These are phyloP conservation scores for Sporothrix sp. DNA, from an alignment of 2,329 filamentous ascomycete species.

Conservation along the genomic window DNA sequence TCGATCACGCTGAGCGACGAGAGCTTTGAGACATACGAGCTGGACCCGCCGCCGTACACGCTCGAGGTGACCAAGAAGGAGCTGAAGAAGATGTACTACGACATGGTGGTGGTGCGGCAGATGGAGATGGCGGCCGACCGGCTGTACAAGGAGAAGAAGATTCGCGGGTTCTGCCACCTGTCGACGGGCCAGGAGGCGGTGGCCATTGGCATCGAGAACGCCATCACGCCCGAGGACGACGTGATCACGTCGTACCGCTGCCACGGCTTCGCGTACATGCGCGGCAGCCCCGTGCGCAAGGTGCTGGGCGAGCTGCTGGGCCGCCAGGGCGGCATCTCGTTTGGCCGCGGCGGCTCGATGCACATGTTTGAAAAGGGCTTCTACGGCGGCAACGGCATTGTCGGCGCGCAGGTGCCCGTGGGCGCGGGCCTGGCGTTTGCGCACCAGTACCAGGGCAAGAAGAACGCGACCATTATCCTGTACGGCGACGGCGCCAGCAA, in stretches of 20 bases:
- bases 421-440: slow-evolving; percentile 95
- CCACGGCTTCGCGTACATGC: slow-evolving; percentile 97
- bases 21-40: slow-evolving; percentile 98
- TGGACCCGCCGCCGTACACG: slow-evolving; percentile 91
- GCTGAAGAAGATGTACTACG: slow-evolving; percentile 97
- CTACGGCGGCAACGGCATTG: slow-evolving; percentile 98
- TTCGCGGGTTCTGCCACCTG: slow-evolving; percentile 98
- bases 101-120: slow-evolving; percentile 91
- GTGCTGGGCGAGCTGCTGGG: slow-evolving; percentile 96
- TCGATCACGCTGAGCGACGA: slow-evolving; percentile 88
- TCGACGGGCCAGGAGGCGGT: slow-evolving; percentile 97
- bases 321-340: slow-evolving; percentile 90
- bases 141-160: slow-evolving; percentile 99
- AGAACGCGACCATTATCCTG: slow-evolving; percentile 77
- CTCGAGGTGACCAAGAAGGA: slow-evolving; percentile 93
- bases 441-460: slow-evolving; percentile 83
- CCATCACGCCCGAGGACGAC: slow-evolving; percentile 83
- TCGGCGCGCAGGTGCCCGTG: slow-evolving; percentile 95
- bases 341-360: slow-evolving; percentile 99
- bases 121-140: slow-evolving; percentile 99
- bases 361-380: slow-evolving; percentile 99
- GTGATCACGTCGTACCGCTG: slow-evolving; percentile 97
- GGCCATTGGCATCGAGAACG: slow-evolving; percentile 92
- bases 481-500: slow-evolving; percentile 99
- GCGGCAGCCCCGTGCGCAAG: slow-evolving; percentile 77